These are phyloP conservation scores for Patellifolia procumbens DNA, from an alignment of 179 eudicot genomes.

Conservation along the genomic window DNA sequence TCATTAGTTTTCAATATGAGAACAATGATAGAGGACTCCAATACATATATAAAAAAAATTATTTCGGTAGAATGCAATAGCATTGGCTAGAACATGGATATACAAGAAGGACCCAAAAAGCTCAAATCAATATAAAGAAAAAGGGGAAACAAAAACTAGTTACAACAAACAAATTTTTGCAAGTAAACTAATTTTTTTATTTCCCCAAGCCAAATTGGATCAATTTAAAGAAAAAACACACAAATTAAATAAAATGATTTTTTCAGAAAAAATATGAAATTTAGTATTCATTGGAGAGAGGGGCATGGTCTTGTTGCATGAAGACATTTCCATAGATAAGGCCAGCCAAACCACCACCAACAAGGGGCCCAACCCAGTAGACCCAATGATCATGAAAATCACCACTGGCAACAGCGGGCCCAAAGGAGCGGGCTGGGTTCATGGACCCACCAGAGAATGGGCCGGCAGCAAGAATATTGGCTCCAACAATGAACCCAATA, in stretches of 20 bases:
- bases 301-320: conserved; percentile 57
- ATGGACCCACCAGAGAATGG: conserved; percentile 80
- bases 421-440: conserved; percentile 83
- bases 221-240: background rate
- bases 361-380: conserved; percentile 78
- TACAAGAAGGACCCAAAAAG: conserved; percentile 16
- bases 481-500: conserved; percentile 77
- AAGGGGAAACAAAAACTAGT: background rate
- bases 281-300: conserved; percentile 48
- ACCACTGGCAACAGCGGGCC: conserved; percentile 68
- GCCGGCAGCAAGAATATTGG: conserved; percentile 78
- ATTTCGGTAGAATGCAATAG: background rate
- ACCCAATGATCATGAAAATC: conserved; percentile 63
- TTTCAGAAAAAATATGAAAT: background rate
- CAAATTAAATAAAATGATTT: background rate
- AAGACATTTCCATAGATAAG: conserved; percentile 42
- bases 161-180: too few relatives aligned
- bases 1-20: background rate
- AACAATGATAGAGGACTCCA: background rate
- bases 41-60: too few relatives aligned
- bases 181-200: too few relatives aligned
- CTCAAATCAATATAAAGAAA: conserved; percentile 9
- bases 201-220: too few relatives aligned
- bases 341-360: conserved; percentile 79
- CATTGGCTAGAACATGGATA: conserved; percentile 7